Evolutionary conservation across 2,329 filamentous ascomycete genomes (phyloP).

Genomic region (Teratosphaeria pseudoeucalypti): DNA sequence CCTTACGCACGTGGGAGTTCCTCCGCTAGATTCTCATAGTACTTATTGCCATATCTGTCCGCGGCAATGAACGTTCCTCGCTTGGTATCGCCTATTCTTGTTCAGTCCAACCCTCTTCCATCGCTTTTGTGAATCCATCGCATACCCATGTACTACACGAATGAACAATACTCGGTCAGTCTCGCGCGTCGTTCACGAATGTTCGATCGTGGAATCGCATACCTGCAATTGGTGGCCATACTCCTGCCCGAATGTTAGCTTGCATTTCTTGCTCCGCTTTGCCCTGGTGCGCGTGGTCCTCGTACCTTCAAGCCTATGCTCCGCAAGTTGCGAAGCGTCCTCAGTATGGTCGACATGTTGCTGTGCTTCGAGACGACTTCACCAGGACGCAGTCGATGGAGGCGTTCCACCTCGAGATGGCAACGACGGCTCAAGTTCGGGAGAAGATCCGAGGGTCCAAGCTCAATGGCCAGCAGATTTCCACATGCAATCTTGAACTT

Average conservation of each 20-base stretch:
- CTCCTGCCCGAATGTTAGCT: constrained; percentile 51
- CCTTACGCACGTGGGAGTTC: constrained; percentile 71
- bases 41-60: constrained; percentile 95
- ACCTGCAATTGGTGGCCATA: constrained; percentile 88
- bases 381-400: neutral
- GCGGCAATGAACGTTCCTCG: constrained; percentile 72
- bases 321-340: constrained; percentile 79
- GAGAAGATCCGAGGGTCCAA: constrained; percentile 1
- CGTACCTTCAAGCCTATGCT: constrained; percentile 77
- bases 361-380: neutral
- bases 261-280: neutral
- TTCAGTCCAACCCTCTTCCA: constrained; percentile 19
- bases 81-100: constrained; percentile 77
- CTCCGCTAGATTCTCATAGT: constrained; percentile 80
- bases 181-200: constrained; percentile 11
- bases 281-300: neutral
- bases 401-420: neutral
- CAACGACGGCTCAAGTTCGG: neutral
- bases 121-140: neutral
- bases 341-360: constrained; percentile 81
- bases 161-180: constrained; percentile 3
- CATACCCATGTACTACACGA: constrained; percentile 27
- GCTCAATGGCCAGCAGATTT: neutral
- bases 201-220: constrained; percentile 32
- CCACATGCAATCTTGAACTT: neutral